A percentile compares a stretch with the other conserved stretches of the same genome.
Evolutionary conservation across 2,329 filamentous ascomycete species (phyloP).

Genomic region (Exophiala alcalophila): DNA sequence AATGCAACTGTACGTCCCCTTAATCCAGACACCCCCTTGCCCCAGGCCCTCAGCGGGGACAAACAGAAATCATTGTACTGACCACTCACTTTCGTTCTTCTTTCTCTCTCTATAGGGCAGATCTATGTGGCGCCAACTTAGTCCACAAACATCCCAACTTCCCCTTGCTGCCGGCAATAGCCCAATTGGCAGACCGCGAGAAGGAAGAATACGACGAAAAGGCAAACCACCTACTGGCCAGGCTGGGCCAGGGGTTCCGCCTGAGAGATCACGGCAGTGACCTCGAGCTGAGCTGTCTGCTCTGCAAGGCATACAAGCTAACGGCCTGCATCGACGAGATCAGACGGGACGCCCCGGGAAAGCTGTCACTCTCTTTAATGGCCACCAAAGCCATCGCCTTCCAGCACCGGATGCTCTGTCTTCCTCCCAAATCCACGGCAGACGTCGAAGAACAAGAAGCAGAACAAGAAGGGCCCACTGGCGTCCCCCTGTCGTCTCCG

Average conservation of each 20-base stretch:
- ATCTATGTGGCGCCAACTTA: too few species aligned
- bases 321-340: slow-evolving; percentile 6
- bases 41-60: not conserved
- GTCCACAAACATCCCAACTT: too few species aligned
- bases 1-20: slow-evolving; percentile 6
- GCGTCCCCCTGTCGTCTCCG: too few species aligned
- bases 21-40: not conserved
- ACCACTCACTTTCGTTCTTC: too few species aligned
- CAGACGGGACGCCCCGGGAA: not conserved
- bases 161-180: slow-evolving; percentile 2
- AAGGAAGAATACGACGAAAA: not conserved
- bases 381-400: slow-evolving; percentile 8
- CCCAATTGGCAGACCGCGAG: not conserved
- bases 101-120: too few species aligned
- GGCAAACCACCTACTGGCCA: not conserved
- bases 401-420: slow-evolving; percentile 4
- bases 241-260: slow-evolving; percentile 2
- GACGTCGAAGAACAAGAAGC: not conserved
- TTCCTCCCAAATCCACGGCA: slow-evolving; percentile 1
- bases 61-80: not conserved
- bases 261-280: not conserved
- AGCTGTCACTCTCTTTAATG: not conserved
- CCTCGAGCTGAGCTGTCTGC: not conserved
- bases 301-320: slow-evolving; percentile 2
- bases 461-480: too few species aligned